These are phyloP conservation scores for Erysiphe pulchra DNA, from an alignment of 2,329 filamentous ascomycete genomes.

Conservation along the genomic window DNA sequence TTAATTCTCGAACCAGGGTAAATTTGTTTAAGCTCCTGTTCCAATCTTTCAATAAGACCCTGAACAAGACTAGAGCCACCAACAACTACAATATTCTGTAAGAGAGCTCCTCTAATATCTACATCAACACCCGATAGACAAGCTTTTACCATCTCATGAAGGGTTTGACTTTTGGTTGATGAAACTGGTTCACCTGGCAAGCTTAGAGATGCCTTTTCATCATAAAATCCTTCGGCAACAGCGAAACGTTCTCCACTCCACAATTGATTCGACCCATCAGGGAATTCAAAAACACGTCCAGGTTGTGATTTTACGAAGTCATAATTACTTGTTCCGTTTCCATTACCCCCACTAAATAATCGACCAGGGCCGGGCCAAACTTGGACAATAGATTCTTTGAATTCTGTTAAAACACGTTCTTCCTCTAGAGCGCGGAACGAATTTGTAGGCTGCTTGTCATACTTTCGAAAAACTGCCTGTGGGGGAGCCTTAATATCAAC, in stretches of 20 bases:
- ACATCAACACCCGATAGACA: constrained; percentile 63
- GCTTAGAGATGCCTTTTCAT: constrained; percentile 47
- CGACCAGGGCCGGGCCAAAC: constrained; percentile 65
- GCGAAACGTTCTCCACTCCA: constrained; percentile 75
- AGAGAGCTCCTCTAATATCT: constrained; percentile 58
- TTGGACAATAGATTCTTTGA: constrained; percentile 93
- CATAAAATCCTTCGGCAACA: constrained; percentile 74
- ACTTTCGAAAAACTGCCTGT: constrained; percentile 49
- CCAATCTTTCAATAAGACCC: constrained; percentile 75
- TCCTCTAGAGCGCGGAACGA: constrained; percentile 71
- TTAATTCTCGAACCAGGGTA: constrained; percentile 74
- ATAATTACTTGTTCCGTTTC: constrained; percentile 37
- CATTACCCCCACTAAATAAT: constrained; percentile 20
- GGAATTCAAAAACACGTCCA: constrained; percentile 84
- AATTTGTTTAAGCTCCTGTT: constrained; percentile 54
- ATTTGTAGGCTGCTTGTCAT: constrained; percentile 30
- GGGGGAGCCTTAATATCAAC: constrained; percentile 69
- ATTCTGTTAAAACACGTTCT: constrained; percentile 79
- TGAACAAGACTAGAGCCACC: constrained; percentile 71
- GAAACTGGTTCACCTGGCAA: constrained; percentile 16
- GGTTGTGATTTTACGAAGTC: constrained; percentile 49
- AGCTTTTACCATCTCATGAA: constrained; percentile 58
- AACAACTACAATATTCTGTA: constrained; percentile 80
- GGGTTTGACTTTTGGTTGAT: constrained; percentile 48
- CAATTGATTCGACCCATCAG: constrained; percentile 86